Conservation (phyloP, 1,284 basidiomycete genomes). For the Microbotryomycetes sp. region DNA sequence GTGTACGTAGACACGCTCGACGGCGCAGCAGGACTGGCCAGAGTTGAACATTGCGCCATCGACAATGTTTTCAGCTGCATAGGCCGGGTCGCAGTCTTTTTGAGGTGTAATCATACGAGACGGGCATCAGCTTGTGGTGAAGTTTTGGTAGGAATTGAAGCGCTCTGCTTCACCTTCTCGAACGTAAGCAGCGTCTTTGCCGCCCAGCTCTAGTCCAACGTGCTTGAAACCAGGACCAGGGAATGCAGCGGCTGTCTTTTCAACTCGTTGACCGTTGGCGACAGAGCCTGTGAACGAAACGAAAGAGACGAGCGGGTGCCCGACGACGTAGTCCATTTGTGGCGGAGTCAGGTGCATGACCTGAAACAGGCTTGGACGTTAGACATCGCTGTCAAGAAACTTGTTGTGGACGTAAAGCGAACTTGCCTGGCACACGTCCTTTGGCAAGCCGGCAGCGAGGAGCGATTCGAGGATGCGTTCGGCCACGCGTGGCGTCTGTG, state of each 20-base stretch:
- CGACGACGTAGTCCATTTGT: conserved; percentile 57
- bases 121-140: neutral
- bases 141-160: too few relatives aligned
- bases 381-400: neutral
- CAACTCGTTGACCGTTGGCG: conserved; percentile 43
- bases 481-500: conserved; percentile 82
- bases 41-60: conserved; percentile 97
- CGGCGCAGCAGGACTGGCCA: conserved; percentile 81
- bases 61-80: conserved; percentile 70
- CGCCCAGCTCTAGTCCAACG: conserved; percentile 66
- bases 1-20: conserved; percentile 91
- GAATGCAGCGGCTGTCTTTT: conserved; percentile 38
- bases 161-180: conserved; percentile 43
- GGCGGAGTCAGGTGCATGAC: conserved; percentile 62
- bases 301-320: conserved; percentile 54
- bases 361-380: neutral
- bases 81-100: conserved; percentile 70
- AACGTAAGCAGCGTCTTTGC: conserved; percentile 94
- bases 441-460: conserved; percentile 64
- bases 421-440: conserved; percentile 63
- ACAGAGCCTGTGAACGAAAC: conserved; percentile 87
- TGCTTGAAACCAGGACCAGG: conserved; percentile 70
- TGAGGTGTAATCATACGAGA: neutral
- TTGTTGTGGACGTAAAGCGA: too few relatives aligned
- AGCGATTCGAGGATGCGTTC: conserved; percentile 70